These are phyloP conservation scores for Scheffersomyces stipitis DNA, from an alignment of 805 yeast genomes.

Conservation along the genomic window DNA sequence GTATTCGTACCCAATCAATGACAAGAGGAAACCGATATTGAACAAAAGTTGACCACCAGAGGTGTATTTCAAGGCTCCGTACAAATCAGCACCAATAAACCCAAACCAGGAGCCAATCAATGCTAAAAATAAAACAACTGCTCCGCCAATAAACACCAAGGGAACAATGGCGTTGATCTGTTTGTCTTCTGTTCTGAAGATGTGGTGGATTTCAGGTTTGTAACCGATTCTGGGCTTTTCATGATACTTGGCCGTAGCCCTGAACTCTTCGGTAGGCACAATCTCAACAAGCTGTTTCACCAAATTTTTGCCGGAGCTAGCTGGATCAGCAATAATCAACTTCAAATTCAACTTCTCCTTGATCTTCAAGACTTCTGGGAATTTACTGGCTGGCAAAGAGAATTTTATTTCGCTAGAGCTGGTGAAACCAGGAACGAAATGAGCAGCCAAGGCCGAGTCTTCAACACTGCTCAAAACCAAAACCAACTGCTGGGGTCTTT, in stretches of 20 bases:
- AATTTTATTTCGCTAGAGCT: conserved; percentile 19
- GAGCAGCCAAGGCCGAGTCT: conserved; percentile 29
- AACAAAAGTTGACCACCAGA: conserved; percentile 32
- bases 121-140: conserved; percentile 39
- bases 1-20: conserved; percentile 51
- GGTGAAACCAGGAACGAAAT: conserved; percentile 30
- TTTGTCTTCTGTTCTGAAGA: conserved; percentile 54
- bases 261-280: conserved; percentile 27
- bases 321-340: conserved; percentile 30
- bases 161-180: conserved; percentile 56
- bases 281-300: conserved; percentile 28
- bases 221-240: conserved; percentile 42
- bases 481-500: conserved; percentile 36
- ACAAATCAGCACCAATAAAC: conserved; percentile 25
- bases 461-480: conserved; percentile 26
- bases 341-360: conserved; percentile 30
- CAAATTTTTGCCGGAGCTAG: conserved; percentile 16
- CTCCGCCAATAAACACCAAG: conserved; percentile 45
- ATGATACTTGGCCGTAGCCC: conserved; percentile 19
- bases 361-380: conserved; percentile 37
- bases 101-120: conserved; percentile 47
- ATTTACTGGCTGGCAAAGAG: conserved; percentile 22
- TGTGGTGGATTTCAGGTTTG: conserved; percentile 62
- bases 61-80: conserved; percentile 36
- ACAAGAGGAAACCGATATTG: conserved; percentile 46